A percentile compares a stretch with the other conserved stretches of the same genome.
These are phyloP conservation scores for Yueomyces sp. DNA, from an alignment of 805 yeast genomes.

Conservation along the genomic window DNA sequence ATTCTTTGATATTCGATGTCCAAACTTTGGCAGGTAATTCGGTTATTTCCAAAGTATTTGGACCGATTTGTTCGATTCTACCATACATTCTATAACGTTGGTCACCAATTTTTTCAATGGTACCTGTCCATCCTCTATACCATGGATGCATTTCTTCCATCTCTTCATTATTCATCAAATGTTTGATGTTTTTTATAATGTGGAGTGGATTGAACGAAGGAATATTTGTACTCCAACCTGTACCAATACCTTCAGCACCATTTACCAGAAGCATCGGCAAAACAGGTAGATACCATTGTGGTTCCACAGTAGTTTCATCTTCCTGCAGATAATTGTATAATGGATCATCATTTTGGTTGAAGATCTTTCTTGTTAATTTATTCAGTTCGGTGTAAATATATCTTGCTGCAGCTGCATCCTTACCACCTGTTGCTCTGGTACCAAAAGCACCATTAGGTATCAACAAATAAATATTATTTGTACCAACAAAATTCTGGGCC, in stretches of 20 bases:
- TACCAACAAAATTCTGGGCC: constrained; percentile 91
- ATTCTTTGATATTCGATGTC: constrained; percentile 86
- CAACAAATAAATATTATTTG: constrained; percentile 74
- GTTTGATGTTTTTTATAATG: constrained; percentile 58
- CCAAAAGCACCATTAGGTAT: constrained; percentile 94
- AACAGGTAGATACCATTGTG: constrained; percentile 91
- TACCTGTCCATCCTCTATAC: constrained; percentile 93
- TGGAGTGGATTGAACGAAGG: constrained; percentile 86
- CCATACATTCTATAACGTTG: constrained; percentile 73
- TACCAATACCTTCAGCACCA: constrained; percentile 96
- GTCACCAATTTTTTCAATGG: constrained; percentile 45
- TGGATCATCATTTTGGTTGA: constrained; percentile 70
- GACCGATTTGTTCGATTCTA: constrained; percentile 66
- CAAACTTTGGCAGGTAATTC: constrained; percentile 88
- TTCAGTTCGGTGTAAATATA: constrained; percentile 82
- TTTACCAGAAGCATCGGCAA: constrained; percentile 89
- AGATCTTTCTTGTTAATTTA: constrained; percentile 60
- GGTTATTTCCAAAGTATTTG: constrained; percentile 71
- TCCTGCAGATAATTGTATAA: constrained; percentile 72
- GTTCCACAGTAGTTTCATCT: constrained; percentile 89
- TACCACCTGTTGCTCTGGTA: constrained; percentile 93
- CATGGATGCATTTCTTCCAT: constrained; percentile 73
- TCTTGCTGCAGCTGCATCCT: constrained; percentile 97
- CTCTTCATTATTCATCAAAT: constrained; percentile 61
- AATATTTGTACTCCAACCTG: constrained; percentile 94